These are phyloP conservation scores for Aureobasidium sp. DNA, from an alignment of 2,329 filamentous ascomycete genomes.

Conservation along the genomic window DNA sequence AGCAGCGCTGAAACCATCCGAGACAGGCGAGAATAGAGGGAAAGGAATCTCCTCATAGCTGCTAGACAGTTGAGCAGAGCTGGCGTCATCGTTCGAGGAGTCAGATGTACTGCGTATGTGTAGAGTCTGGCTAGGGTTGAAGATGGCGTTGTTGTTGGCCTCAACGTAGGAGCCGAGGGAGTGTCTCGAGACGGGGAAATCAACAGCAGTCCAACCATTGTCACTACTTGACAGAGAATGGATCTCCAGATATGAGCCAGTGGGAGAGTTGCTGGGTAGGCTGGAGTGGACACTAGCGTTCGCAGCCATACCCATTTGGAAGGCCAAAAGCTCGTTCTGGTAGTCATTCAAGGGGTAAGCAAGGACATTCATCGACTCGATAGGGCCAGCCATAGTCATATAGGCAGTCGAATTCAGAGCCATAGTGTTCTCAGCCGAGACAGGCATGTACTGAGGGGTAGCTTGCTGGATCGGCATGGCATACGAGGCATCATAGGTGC, in stretches of 20 bases:
- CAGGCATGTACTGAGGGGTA: slow-evolving; percentile 40
- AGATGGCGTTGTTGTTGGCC: slow-evolving; percentile 54
- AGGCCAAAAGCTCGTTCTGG: slow-evolving; percentile 53
- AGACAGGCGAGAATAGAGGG: slow-evolving; percentile 73
- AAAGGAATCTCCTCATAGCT: slow-evolving; percentile 77
- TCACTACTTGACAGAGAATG: slow-evolving; percentile 79
- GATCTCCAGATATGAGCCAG: slow-evolving; percentile 75
- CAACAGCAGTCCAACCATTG: slow-evolving; percentile 78
- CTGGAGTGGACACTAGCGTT: slow-evolving; percentile 36
- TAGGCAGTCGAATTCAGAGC: slow-evolving; percentile 31
- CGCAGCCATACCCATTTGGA: slow-evolving; percentile 37
- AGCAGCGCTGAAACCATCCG: slow-evolving; percentile 58
- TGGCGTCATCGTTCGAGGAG: slow-evolving; percentile 57
- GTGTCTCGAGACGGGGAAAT: slow-evolving; percentile 50
- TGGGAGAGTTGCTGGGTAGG: slow-evolving; percentile 55
- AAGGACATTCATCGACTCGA: slow-evolving; percentile 37
- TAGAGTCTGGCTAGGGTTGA: slow-evolving; percentile 85
- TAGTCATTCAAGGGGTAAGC: slow-evolving; percentile 55
- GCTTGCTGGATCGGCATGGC: slow-evolving; percentile 35
- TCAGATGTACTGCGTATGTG: slow-evolving; percentile 83
- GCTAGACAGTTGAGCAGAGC: slow-evolving; percentile 55
- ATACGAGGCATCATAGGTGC: slow-evolving; percentile 31
- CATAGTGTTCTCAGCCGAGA: slow-evolving; percentile 27
- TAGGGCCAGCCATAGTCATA: slow-evolving; percentile 33
- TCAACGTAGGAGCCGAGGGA: slow-evolving; percentile 61